Base-by-base conservation (phyloP, 129 eudicot genomes). In the Sambucus nigra region DNA sequence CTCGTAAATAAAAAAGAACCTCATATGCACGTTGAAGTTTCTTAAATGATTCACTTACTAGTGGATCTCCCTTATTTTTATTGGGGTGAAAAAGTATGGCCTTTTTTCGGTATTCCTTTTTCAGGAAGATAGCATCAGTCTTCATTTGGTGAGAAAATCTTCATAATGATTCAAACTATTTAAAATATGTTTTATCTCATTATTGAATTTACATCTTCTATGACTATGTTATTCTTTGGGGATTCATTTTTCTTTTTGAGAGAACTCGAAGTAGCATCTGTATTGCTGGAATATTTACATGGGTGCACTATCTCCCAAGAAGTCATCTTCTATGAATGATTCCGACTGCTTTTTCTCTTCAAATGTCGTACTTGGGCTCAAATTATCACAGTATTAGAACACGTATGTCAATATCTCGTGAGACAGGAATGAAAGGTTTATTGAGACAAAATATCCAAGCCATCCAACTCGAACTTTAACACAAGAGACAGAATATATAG, bases 21-120 rank as follows among this genome's bases (percentile, higher is more conserved):
- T 92, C 99, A 66, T 76, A 92, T 60, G 94, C 99, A 68, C 99
- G 82, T 64, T 92, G 99, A 64, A 92, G 78, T 47, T 82, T 92
- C 65, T 86, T 92, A 72, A 92, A 92, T 1, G 99, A 92, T 52
- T 92, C 99, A 86, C 96, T 92, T 52, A 96, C 94, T 51, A 76
- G 49, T 7, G 91, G 82, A 61, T 91, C 82, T 68, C 99, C 99
- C 99, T 86, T 82, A 66, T 92, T 92, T 69, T 92, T 92, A 63
- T 92, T 96, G 19, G 99, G 99, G 69, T 92, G 99, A 61, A 86
- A 91, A 53, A 92, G 94, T 87, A 86, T 92, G 55, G 96, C 99
- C 95, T 78, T 89, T 61, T 78, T 89, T 58, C 80, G 72, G 68
- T 92, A 92, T 76, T 92, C 99, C 78, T 86, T 92, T 77, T 76